Percentiles rank a stretch among this genome's conserved stretches.
Evolutionary conservation across 768 basidiomycete genomes (phyloP).

Genomic region (Suillus weaverae): DNA sequence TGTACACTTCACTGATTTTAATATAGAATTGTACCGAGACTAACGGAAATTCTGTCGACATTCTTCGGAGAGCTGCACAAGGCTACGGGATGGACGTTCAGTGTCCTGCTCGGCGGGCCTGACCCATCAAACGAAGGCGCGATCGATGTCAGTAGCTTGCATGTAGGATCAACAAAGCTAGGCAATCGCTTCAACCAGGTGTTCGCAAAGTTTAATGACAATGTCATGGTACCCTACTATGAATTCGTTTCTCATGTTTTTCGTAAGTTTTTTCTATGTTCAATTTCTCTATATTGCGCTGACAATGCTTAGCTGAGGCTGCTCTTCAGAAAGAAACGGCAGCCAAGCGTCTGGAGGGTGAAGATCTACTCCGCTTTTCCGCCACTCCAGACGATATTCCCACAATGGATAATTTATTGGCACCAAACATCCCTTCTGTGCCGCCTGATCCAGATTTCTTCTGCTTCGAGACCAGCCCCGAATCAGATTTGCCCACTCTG

Average conservation of each 20-base stretch:
- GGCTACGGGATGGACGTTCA: no score
- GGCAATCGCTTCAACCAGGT: neutral
- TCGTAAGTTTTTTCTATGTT: neutral
- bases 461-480: no score
- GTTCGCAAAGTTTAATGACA: neutral
- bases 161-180: neutral
- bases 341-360: no score
- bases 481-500: no score
- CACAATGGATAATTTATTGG: no score
- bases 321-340: no score
- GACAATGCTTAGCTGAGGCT: neutral
- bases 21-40: neutral
- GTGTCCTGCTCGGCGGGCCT: no score
- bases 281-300: neutral
- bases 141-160: neutral
- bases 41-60: neutral
- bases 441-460: no score
- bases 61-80: neutral
- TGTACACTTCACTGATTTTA: neutral
- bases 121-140: no score
- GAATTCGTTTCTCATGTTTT: neutral
- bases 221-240: neutral
- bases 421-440: no score
- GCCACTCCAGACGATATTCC: neutral
- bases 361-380: no score